These are phyloP conservation scores for Reticulascus tulasneorum DNA, from an alignment of 2,329 filamentous ascomycete genomes.

Conservation along the genomic window DNA sequence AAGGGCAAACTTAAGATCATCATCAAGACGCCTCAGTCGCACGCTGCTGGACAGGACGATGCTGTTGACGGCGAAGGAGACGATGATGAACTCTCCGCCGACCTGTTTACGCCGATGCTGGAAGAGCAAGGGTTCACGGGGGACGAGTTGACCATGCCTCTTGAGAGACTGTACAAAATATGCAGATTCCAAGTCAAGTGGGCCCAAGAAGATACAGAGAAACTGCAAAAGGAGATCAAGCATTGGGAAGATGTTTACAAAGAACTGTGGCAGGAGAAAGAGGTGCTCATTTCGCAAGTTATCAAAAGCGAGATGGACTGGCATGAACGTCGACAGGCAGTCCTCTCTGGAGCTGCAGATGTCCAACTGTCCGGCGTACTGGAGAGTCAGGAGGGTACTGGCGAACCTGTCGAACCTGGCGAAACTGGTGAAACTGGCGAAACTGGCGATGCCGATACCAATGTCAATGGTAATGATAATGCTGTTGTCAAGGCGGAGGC, in stretches of 20 bases:
- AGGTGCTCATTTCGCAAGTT: constrained; percentile 71
- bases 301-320: constrained; percentile 64
- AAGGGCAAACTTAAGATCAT: constrained; percentile 59
- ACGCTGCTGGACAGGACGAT: constrained; percentile 53
- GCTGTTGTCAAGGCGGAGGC: not conserved
- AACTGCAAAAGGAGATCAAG: constrained; percentile 61
- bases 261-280: constrained; percentile 76
- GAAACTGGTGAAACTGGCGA: not conserved
- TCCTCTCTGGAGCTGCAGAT: constrained; percentile 45
- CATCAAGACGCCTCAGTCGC: constrained; percentile 57
- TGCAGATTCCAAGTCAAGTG: constrained; percentile 69
- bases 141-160: constrained; percentile 59
- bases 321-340: constrained; percentile 53
- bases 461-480: not conserved
- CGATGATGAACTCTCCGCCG: constrained; percentile 53
- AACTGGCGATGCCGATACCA: not conserved
- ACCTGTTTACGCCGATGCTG: constrained; percentile 53
- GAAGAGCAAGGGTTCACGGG: constrained; percentile 60
- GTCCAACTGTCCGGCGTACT: constrained; percentile 34
- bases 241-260: constrained; percentile 62
- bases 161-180: constrained; percentile 60
- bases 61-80: constrained; percentile 49
- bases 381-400: constrained; percentile 17
- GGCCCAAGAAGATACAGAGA: constrained; percentile 64
- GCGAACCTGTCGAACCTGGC: not conserved